Evolutionary conservation across 2,329 filamentous ascomycete species (phyloP).

Genomic region (Diaporthe amygdali): DNA sequence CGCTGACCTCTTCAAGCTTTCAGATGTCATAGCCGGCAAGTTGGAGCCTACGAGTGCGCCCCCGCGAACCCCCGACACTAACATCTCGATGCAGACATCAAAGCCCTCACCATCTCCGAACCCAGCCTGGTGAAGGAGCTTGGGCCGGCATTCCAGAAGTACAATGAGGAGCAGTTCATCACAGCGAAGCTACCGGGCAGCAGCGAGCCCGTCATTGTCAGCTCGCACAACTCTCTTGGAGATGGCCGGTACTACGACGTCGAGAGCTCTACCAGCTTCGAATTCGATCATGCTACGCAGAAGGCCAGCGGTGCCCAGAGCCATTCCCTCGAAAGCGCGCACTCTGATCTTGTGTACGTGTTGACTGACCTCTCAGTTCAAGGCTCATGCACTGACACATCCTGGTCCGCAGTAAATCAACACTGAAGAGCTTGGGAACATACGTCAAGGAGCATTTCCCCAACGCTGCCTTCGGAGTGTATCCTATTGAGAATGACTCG

Average conservation of each 20-base stretch:
- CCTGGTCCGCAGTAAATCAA: slow-evolving; percentile 69
- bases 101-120: slow-evolving; percentile 76
- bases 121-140: slow-evolving; percentile 74
- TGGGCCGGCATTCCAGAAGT: slow-evolving; percentile 84
- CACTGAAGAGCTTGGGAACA: slow-evolving; percentile 74
- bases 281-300: slow-evolving; percentile 82
- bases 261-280: slow-evolving; percentile 85
- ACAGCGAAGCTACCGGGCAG: slow-evolving; percentile 89
- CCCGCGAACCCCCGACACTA: neutral
- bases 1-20: slow-evolving; percentile 61
- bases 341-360: slow-evolving; percentile 80
- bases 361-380: neutral
- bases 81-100: slow-evolving; percentile 72
- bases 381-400: slow-evolving; percentile 6
- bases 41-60: neutral
- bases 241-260: slow-evolving; percentile 88
- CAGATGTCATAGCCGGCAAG: slow-evolving; percentile 86
- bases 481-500: slow-evolving; percentile 77
- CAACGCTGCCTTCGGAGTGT: slow-evolving; percentile 80
- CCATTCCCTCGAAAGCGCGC: slow-evolving; percentile 75
- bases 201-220: slow-evolving; percentile 84
- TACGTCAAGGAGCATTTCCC: slow-evolving; percentile 92
- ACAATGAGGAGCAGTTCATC: slow-evolving; percentile 93
- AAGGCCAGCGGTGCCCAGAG: slow-evolving; percentile 85
- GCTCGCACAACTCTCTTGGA: slow-evolving; percentile 82